phyloP scores from a whole-genome alignment of 306 rosid genomes.

The Begonia fuchsioides region DNA sequence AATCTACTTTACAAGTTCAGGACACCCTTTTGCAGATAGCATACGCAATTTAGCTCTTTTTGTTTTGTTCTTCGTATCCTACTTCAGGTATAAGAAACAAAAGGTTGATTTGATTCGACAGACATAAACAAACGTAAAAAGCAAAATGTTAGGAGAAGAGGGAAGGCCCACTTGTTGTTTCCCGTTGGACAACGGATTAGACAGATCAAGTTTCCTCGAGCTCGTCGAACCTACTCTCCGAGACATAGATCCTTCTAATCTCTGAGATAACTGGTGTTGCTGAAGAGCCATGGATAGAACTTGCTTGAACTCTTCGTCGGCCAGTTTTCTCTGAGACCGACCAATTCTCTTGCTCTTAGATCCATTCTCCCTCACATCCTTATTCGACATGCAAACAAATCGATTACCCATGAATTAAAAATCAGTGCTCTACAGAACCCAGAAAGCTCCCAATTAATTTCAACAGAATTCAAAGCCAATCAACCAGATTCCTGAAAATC shows the following conservation, averaged over 20 bases:
- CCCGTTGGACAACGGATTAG: slow-evolving; percentile 43
- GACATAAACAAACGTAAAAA: slow-evolving; percentile 20
- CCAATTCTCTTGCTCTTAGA: slow-evolving; percentile 78
- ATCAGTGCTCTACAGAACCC: not conserved
- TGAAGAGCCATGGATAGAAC: slow-evolving; percentile 90
- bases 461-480: no score
- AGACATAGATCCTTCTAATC: slow-evolving; percentile 95
- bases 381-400: slow-evolving; percentile 76
- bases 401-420: slow-evolving; percentile 57
- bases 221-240: slow-evolving; percentile 79
- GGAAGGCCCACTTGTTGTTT: slow-evolving; percentile 34
- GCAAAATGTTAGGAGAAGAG: not conserved
- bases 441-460: no score
- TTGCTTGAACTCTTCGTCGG: slow-evolving; percentile 82
- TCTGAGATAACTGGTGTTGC: slow-evolving; percentile 87
- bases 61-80: no score
- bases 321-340: slow-evolving; percentile 81
- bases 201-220: slow-evolving; percentile 47
- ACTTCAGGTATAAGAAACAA: not conserved
- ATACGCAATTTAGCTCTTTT: slow-evolving; percentile 15
- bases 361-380: slow-evolving; percentile 62
- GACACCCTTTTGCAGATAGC: not conserved
- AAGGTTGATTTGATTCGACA: slow-evolving; percentile 17
- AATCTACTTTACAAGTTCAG: no score
- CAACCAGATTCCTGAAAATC: no score